Percentiles rank a stretch among this genome's conserved stretches.
Evolutionary conservation across 768 basidiomycete species (phyloP).

Genomic region (Termitomyces sp.): DNA sequence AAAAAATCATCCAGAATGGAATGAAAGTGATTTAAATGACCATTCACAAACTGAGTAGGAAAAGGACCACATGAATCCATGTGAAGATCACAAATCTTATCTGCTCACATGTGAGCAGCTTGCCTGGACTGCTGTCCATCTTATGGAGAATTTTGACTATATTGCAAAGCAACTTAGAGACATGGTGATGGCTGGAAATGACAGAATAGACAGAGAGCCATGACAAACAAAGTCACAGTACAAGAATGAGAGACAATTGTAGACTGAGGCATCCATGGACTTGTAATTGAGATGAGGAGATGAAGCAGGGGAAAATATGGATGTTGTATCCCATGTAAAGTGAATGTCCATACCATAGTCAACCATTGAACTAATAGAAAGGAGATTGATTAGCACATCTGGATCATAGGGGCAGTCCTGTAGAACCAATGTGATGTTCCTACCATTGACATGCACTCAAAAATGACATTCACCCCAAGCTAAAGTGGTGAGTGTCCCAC

Average conservation of each 20-base stretch:
- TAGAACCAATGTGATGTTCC: too few species aligned
- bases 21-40: neutral
- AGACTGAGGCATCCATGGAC: too few species aligned
- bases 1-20: neutral
- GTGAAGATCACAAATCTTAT: neutral
- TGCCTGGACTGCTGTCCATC: slow-evolving; percentile 31
- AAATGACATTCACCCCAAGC: neutral
- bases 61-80: neutral
- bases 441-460: too few species aligned
- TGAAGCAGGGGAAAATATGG: neutral
- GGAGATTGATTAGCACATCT: neutral
- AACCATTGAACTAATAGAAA: too few species aligned
- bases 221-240: too few species aligned
- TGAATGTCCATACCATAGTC: neutral
- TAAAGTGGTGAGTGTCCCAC: too few species aligned
- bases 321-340: neutral
- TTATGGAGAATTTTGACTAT: slow-evolving; percentile 39
- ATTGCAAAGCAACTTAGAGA: slow-evolving; percentile 36
- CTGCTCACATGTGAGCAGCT: slow-evolving; percentile 34
- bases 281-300: neutral
- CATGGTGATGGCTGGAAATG: neutral
- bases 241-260: neutral
- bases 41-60: neutral
- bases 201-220: neutral
- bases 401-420: neutral